Conservation (phyloP, 2,329 filamentous ascomycete genomes). For the Phialophora tarda region DNA sequence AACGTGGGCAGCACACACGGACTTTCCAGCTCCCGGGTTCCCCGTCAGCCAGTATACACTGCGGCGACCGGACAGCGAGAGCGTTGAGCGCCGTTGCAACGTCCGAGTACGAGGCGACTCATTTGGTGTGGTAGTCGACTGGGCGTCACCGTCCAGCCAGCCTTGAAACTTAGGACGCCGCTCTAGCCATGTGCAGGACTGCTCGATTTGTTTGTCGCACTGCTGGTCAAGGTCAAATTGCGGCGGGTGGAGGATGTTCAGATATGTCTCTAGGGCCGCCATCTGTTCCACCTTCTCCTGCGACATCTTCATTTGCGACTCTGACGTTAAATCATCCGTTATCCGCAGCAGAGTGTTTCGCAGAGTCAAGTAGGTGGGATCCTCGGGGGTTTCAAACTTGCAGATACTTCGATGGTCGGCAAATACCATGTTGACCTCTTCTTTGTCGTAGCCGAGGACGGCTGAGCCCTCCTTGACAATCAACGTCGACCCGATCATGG, state of each 20-base stretch:
- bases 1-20: conserved; percentile 11
- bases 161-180: neutral
- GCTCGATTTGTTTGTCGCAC: conserved; percentile 1
- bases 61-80: neutral
- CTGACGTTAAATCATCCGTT: conserved; percentile 36
- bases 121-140: neutral
- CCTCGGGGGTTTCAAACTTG: conserved; percentile 44
- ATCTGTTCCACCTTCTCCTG: conserved; percentile 10
- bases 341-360: conserved; percentile 42
- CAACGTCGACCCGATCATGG: conserved; percentile 32
- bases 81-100: neutral
- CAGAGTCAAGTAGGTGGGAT: conserved; percentile 45
- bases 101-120: neutral
- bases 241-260: neutral
- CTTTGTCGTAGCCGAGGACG: conserved; percentile 42
- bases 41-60: conserved; percentile 4
- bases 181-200: conserved; percentile 11
- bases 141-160: neutral
- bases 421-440: conserved; percentile 43
- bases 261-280: neutral
- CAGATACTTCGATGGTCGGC: conserved; percentile 48
- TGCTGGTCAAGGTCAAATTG: conserved; percentile 13
- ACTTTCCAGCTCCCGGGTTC: conserved; percentile 13
- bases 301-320: neutral
- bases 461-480: conserved; percentile 46